These are phyloP conservation scores for Aureobasidium sp. DNA, from an alignment of 2,329 filamentous ascomycete species.

Conservation along the genomic window DNA sequence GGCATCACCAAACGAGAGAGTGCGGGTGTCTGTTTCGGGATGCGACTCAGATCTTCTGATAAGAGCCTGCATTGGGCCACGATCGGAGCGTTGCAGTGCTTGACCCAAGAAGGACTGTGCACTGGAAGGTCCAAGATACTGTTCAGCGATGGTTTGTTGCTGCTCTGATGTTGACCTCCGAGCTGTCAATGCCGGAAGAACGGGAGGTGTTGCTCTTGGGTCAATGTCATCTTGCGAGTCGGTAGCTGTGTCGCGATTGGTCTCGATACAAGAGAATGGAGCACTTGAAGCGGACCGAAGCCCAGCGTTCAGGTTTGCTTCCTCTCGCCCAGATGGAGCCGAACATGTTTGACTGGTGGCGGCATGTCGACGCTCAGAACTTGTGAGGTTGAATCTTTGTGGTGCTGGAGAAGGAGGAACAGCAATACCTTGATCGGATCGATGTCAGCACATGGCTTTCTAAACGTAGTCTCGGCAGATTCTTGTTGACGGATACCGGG, in stretches of 20 bases:
- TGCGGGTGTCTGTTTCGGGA: slow-evolving; percentile 25
- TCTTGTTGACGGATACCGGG: background rate
- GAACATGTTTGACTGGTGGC: too few relatives aligned
- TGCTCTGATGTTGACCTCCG: background rate
- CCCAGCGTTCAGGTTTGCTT: too few relatives aligned
- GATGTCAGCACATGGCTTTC: background rate
- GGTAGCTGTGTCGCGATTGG: background rate
- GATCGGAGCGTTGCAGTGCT: background rate
- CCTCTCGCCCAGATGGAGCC: too few relatives aligned
- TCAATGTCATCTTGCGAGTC: background rate
- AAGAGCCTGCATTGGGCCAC: background rate
- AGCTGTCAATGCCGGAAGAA: background rate
- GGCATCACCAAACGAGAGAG: slow-evolving; percentile 47
- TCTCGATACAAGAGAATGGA: background rate
- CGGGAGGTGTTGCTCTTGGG: background rate
- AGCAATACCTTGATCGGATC: background rate
- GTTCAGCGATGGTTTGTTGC: background rate
- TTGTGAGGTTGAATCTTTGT: too few relatives aligned
- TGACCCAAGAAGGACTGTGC: background rate
- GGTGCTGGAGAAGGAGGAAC: background rate
- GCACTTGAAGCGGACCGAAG: background rate
- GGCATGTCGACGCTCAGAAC: background rate
- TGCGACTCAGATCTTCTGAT: background rate
- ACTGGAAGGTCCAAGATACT: slow-evolving; percentile 2
- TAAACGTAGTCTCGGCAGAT: background rate